Evolutionary conservation across 2,329 filamentous ascomycete species (phyloP), one percentile per base, ranked within the genome.

Genomic region (Lizonia empirigonia): DNA sequence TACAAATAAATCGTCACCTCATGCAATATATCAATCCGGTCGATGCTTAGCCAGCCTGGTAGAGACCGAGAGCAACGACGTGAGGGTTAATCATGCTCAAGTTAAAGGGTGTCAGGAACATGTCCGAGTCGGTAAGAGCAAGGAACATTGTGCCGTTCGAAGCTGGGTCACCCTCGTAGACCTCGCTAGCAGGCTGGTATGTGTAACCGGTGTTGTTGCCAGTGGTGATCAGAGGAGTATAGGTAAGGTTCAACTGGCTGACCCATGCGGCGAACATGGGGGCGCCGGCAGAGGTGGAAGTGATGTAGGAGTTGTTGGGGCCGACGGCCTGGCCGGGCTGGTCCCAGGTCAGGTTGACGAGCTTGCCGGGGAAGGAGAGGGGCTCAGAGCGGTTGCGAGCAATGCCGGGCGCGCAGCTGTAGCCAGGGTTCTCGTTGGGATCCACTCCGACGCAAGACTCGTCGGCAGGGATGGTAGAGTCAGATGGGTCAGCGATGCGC

Each of bases 301-400:
- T 93, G 39, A 91, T 75, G 69, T 95, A 95, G 66, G 84, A 89
- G 76, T 90, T 91, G 73, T 95, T 93, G 0, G 90, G 90, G 0
- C 90, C 90, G 3, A 93, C 81, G 0, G 80, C 63, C 59, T 82
- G 74, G 0, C 89, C 89, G 0, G 89, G 87, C 0, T 69, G 73
- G 20, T 94, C 89, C 90, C 90, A 95, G 34, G 80, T 70, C 6
- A 95, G 75, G 65, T 83, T 84, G 2, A 95, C 84, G 61, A 85
- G 76, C 19, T 87, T 87, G 0, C 90, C 90, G 0, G 90, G 82
- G 69, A 87, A 91, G 0, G 87, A 88, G 0, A 95, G 82, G 0
- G 89, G 89, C 40, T 82, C 80, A 9, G 81, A 85, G 36, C 86
- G 82, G 77, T 91, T 92, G 64, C 82, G 83, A 0, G 81, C 79